Percentiles rank a stretch among this genome's conserved stretches.
Conservation (phyloP, 2,329 filamentous ascomycete species). For the Lachnum nothofagi region DNA sequence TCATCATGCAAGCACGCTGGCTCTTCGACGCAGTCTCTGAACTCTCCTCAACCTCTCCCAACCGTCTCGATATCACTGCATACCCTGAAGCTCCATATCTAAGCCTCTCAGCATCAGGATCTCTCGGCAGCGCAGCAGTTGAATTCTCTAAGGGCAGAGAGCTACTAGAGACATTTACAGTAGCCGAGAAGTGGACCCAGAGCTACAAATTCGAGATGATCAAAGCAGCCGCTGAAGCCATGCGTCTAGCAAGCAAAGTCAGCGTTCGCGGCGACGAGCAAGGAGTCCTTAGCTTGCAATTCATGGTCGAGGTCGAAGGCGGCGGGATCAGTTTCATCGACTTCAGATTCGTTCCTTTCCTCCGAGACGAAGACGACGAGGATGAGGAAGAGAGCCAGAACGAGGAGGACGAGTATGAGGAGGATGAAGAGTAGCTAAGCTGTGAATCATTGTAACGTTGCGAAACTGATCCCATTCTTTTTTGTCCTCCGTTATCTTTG, state of each 20-base stretch:
- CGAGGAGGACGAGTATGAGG: conserved; percentile 37
- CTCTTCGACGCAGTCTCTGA: conserved; percentile 69
- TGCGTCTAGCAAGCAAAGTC: conserved; percentile 87
- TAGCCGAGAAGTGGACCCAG: conserved; percentile 56
- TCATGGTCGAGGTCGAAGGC: conserved; percentile 85
- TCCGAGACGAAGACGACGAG: conserved; percentile 53
- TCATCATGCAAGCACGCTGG: conserved; percentile 80
- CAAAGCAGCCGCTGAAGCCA: conserved; percentile 82
- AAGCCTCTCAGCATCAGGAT: conserved; percentile 61
- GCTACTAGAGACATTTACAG: conserved; percentile 70
- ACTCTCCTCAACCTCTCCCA: conserved; percentile 56
- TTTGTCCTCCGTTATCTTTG: no score
- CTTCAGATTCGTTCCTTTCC: conserved; percentile 74
- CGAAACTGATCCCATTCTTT: no score
- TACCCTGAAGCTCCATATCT: conserved; percentile 61
- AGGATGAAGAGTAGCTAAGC: conserved; percentile 15
- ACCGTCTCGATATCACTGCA: conserved; percentile 64
- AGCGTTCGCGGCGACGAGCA: conserved; percentile 83
- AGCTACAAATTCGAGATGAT: conserved; percentile 84
- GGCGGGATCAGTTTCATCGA: conserved; percentile 69
- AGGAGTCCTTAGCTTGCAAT: conserved; percentile 88
- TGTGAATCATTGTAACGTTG: no score
- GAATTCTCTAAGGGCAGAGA: conserved; percentile 60
- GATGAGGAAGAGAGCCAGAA: conserved; percentile 36
- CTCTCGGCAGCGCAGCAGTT: conserved; percentile 59